Percentiles rank a stretch among this genome's conserved stretches.
These are phyloP conservation scores for Eudorina sp. DNA, from an alignment of 139 green algal genomes.

Conservation along the genomic window DNA sequence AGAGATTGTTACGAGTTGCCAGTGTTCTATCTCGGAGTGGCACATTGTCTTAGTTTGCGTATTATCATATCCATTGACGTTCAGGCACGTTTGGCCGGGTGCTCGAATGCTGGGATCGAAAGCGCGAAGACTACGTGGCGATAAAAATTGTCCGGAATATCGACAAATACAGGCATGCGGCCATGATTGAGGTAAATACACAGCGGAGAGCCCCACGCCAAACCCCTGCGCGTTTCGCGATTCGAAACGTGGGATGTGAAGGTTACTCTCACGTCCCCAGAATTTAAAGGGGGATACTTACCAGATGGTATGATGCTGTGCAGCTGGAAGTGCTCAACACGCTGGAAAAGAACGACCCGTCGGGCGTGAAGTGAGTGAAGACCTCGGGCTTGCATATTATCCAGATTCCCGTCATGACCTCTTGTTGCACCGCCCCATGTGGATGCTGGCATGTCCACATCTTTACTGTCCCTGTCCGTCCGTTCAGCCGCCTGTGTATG, in stretches of 20 bases:
- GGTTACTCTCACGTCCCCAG: too few species aligned
- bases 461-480: background rate
- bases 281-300: too few species aligned
- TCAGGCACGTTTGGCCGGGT: slow-evolving; percentile 80
- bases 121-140: slow-evolving; percentile 84
- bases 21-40: background rate
- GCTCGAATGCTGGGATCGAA: slow-evolving; percentile 98
- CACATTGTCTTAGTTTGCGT: background rate
- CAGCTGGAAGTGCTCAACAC: slow-evolving; percentile 93
- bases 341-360: slow-evolving; percentile 83
- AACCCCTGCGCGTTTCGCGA: too few species aligned
- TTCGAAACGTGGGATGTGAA: too few species aligned
- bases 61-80: background rate
- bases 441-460: too few species aligned
- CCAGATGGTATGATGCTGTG: background rate
- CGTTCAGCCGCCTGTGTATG: background rate
- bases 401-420: too few species aligned
- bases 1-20: background rate
- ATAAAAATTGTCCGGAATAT: slow-evolving; percentile 98
- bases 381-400: too few species aligned
- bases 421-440: too few species aligned
- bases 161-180: slow-evolving; percentile 97
- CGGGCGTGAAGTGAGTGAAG: slow-evolving; percentile 52
- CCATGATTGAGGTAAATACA: slow-evolving; percentile 94
- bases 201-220: background rate